Base-by-base conservation (phyloP, 208 protist genomes). In the Leishmania amazonensis region DNA sequence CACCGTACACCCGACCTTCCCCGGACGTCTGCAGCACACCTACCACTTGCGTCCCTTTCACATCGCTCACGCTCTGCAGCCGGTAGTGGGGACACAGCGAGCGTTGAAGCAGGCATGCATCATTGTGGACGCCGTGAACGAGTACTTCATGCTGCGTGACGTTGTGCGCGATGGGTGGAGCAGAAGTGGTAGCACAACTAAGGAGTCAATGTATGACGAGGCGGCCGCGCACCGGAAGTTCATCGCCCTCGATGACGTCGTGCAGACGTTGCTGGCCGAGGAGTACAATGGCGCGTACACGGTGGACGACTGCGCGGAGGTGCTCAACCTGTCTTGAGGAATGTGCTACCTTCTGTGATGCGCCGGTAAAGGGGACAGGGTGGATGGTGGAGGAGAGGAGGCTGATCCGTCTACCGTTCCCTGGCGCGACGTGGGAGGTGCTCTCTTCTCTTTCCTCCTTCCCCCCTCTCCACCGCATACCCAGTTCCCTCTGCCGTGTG, bases 51-150 rank as follows among this genome's bases (percentile, higher is more conserved):
- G 64, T 53, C 87, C 84, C 3, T 78, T 78, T 31, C 82, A 79
- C 47, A 72, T 85, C 1, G 77, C 57, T 28, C 82, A 79, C n/a
- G 78, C 72, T 9, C 74, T 83, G 76, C 78, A 83, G 68, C 72
- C 90, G 70, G 83, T 84, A 17, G 85, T 64, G 31, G 78, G 80
- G 21, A 87, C 79, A 17, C 87, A 85, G 45, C 75, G 86, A 57
- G 73, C 90, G 70, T 67, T 80, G 54, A 92, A 90, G 79, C 85
- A 95, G 76, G 84, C 79, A 40, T 89, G 90, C 58, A 65, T 93
- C 24, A 83, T 82, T 53, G 81, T 87, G n/a, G 89, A 95, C 74
- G 84, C 85, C 19, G 77, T 95, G 53, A 76, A 85, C 31, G 86
- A 89, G 75, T 91, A 88, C 67, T 91, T 90, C 19, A 28, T 88